These are phyloP conservation scores for Eurotiales sp. DNA, from an alignment of 2,329 filamentous ascomycete species.

Conservation along the genomic window DNA sequence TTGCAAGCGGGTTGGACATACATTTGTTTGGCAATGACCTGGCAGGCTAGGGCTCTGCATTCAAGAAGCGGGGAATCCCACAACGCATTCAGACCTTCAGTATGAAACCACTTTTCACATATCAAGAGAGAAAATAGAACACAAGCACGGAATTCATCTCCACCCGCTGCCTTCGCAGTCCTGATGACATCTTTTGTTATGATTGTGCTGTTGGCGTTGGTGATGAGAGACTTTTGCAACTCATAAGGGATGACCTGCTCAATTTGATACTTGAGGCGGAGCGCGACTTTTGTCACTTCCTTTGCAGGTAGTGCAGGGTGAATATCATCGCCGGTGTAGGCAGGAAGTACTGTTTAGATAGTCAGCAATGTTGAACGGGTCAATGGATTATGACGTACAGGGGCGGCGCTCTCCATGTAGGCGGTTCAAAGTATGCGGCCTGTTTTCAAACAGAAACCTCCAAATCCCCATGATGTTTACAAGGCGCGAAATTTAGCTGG, in stretches of 20 bases:
- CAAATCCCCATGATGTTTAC: constrained; percentile 36
- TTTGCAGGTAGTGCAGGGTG: constrained; percentile 67
- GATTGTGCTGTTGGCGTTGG: constrained; percentile 74
- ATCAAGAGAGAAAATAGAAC: constrained; percentile 82
- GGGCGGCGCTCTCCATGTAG: constrained; percentile 37
- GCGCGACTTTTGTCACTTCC: constrained; percentile 83
- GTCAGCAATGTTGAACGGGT: neutral
- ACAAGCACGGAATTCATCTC: constrained; percentile 68
- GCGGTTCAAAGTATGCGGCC: constrained; percentile 26
- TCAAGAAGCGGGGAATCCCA: constrained; percentile 88
- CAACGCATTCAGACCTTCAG: constrained; percentile 73
- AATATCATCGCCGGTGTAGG: constrained; percentile 34
- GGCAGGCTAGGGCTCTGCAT: constrained; percentile 75
- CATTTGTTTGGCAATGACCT: constrained; percentile 82
- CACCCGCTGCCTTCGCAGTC: constrained; percentile 78
- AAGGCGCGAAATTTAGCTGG: neutral
- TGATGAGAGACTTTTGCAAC: constrained; percentile 71
- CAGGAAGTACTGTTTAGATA: constrained; percentile 38
- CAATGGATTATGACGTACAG: constrained; percentile 32
- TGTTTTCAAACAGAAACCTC: constrained; percentile 31
- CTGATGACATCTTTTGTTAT: constrained; percentile 76
- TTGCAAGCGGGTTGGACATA: too few species aligned
- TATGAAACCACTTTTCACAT: constrained; percentile 70
- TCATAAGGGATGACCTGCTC: constrained; percentile 89
- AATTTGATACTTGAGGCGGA: constrained; percentile 86